A percentile compares a stretch with the other conserved stretches of the same genome.
Evolutionary conservation across 495 filamentous ascomycete genomes (phyloP).

Genomic region (Aspergillus heteromorphus): DNA sequence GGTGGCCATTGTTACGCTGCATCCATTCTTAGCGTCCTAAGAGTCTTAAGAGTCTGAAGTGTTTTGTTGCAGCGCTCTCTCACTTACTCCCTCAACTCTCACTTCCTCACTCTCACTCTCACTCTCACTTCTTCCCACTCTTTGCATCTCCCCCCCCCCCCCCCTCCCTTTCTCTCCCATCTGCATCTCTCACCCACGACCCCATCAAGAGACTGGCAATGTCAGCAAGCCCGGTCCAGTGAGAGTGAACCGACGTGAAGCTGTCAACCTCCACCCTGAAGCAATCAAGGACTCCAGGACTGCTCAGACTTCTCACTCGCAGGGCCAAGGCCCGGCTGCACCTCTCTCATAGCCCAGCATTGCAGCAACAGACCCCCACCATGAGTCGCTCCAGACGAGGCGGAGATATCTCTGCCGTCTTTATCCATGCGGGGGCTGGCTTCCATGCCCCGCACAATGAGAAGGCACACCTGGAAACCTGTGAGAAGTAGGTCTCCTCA

Average conservation of each 20-base stretch:
- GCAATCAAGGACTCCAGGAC: background rate
- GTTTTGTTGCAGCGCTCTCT: too few relatives aligned
- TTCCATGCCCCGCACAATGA: slow-evolving; percentile 87
- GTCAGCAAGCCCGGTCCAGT: background rate
- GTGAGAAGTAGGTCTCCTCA: slow-evolving; percentile 64
- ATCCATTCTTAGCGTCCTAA: too few relatives aligned
- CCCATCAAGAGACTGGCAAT: background rate
- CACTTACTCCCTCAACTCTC: too few relatives aligned
- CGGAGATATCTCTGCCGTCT: slow-evolving; percentile 63
- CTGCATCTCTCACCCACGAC: too few relatives aligned
- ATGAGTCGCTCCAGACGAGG: slow-evolving; percentile 29
- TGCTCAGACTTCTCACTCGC: background rate
- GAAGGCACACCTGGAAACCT: slow-evolving; percentile 72
- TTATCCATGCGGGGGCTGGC: slow-evolving; percentile 94
- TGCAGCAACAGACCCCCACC: slow-evolving; percentile 1
- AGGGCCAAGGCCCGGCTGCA: background rate
- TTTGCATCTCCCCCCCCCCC: background rate
- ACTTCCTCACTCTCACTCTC: too few relatives aligned
- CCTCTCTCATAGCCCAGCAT: background rate
- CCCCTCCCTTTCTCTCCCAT: background rate
- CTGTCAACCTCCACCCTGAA: background rate
- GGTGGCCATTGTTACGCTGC: too few relatives aligned
- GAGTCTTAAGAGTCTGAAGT: too few relatives aligned
- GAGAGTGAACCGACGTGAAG: background rate
- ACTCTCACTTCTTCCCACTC: background rate